Base-by-base conservation (phyloP, 2,329 filamentous ascomycete genomes). In the Gaeumannomyces sp. region DNA sequence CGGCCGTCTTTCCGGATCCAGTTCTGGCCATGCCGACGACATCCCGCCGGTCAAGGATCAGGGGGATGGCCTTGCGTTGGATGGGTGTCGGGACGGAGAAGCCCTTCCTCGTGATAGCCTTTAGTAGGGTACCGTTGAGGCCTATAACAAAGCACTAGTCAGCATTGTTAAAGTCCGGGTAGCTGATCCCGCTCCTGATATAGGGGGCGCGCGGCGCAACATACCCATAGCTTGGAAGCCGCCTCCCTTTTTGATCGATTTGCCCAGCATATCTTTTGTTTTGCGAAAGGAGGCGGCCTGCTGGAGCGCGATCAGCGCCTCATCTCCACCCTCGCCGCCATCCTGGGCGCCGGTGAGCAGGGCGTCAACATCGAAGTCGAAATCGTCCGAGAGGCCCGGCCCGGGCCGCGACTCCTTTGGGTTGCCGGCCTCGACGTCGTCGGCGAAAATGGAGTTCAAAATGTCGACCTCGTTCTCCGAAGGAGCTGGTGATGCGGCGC, bases 1-100 rank as follows among this genome's bases (percentile, higher is more conserved):
- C 95, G 1, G 93, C 95, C 1, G 96, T 99, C 81, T 99, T 99
- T 80, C 95, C 95, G 27, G 93, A 98, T 74, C 95, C 95, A n/a
- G 96, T 99, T 69, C 96, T 85, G 10, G 95, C 95, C 95, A 99
- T 99, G 69, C 93, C 96, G 29, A 99, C 94, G n/a, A 98, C 91
- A 83, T 99, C 95, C 77, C 93, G 91, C 64, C 90, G 86, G 67
- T 96, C 91, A 70, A 98, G 82, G 64, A 99, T 87, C 64, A 98
- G 81, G 4, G 95, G 96, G 61, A 99, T 97, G 2, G 95, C 92
- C 78, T 98, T 98, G 70, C 95, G 87, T 80, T 99, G 95, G 76
- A 99, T 99, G 0, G 95, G 95, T 0, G 95, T 99, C 4, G 96
- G 96, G 3, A 98, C 92, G 0, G 90, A 92, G 77, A 97, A 99